phyloP scores from a whole-genome alignment of 176 grass and related monocot species.

The Oryza meridionalis region DNA sequence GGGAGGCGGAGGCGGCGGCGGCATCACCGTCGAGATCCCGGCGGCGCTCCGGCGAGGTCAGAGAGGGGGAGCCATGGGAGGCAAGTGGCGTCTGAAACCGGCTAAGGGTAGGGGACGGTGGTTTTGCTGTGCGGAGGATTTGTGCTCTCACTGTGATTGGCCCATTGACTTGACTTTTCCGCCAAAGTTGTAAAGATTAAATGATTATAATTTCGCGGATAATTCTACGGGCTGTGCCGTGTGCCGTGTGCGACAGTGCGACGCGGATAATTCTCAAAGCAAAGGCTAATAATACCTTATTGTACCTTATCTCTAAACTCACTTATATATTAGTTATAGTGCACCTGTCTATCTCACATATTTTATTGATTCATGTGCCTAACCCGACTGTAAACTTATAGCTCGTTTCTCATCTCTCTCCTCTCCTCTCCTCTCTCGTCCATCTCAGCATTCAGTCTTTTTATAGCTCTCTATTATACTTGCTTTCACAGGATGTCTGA shows the following conservation, averaged over 20 bases:
- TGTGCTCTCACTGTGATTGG: constrained; percentile 30
- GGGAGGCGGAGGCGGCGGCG: constrained; percentile 24
- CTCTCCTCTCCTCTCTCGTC: no score
- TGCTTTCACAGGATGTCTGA: no score
- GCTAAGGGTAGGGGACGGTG: background rate
- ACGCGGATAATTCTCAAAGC: background rate
- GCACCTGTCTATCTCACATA: no score
- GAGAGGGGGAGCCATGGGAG: constrained; percentile 39
- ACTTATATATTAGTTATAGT: no score
- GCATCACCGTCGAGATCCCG: constrained; percentile 47
- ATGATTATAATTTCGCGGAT: background rate
- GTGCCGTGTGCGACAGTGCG: background rate
- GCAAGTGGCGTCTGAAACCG: constrained; percentile 37
- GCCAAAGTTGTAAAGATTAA: background rate
- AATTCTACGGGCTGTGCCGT: background rate
- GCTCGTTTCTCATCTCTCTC: no score
- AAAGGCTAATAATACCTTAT: no score
- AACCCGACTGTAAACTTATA: no score
- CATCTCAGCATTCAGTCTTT: no score
- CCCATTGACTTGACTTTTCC: constrained; percentile 33
- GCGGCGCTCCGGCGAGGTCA: constrained; percentile 37
- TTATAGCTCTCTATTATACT: no score
- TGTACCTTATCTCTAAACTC: no score
- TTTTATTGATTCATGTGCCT: no score
- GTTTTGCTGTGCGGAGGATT: constrained; percentile 3